Percentiles rank a stretch among this genome's conserved stretches.
phyloP scores from a whole-genome alignment of 352 stramenopile genomes.

The Globisporangium acanthophoron region DNA sequence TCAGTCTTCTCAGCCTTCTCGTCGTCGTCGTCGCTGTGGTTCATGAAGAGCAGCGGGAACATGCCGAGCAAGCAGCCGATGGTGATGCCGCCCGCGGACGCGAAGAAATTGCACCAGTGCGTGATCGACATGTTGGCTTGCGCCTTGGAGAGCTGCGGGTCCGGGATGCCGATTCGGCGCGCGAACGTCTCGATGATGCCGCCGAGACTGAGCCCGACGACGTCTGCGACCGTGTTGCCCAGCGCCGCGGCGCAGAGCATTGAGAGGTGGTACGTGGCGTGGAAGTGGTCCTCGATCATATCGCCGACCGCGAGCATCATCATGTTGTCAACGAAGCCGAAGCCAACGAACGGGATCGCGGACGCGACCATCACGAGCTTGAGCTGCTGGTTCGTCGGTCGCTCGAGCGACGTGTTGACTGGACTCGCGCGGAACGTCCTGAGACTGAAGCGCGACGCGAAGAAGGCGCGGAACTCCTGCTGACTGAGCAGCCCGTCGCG shows the following conservation, averaged over 20 bases:
- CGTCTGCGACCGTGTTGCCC: slow-evolving; percentile 93
- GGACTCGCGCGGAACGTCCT: slow-evolving; percentile 32
- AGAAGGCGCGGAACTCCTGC: slow-evolving; percentile 59
- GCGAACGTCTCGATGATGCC: slow-evolving; percentile 87
- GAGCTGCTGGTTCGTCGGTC: slow-evolving; percentile 58
- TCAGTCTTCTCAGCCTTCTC: slow-evolving; percentile 36
- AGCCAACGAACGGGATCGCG: slow-evolving; percentile 78
- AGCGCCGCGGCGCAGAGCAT: slow-evolving; percentile 94
- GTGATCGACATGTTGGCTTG: slow-evolving; percentile 75
- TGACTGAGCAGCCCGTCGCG: slow-evolving; percentile 56
- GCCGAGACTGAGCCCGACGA: slow-evolving; percentile 91
- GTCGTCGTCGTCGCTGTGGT: slow-evolving; percentile 53
- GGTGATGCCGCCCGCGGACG: slow-evolving; percentile 77
- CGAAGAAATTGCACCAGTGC: slow-evolving; percentile 70
- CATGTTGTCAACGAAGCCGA: slow-evolving; percentile 84
- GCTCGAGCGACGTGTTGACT: slow-evolving; percentile 27
- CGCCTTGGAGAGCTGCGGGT: slow-evolving; percentile 68
- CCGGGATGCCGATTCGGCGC: slow-evolving; percentile 53
- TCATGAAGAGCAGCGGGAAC: slow-evolving; percentile 88
- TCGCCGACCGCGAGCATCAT: slow-evolving; percentile 89
- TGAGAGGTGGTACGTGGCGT: slow-evolving; percentile 92
- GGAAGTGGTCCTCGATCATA: slow-evolving; percentile 93
- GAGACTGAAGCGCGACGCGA: slow-evolving; percentile 63
- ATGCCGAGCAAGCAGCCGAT: slow-evolving; percentile 88
- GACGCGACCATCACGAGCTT: slow-evolving; percentile 74